These are phyloP conservation scores for Arthrobotrys sphaeroides DNA, from an alignment of 2,329 filamentous ascomycete genomes.

Conservation along the genomic window DNA sequence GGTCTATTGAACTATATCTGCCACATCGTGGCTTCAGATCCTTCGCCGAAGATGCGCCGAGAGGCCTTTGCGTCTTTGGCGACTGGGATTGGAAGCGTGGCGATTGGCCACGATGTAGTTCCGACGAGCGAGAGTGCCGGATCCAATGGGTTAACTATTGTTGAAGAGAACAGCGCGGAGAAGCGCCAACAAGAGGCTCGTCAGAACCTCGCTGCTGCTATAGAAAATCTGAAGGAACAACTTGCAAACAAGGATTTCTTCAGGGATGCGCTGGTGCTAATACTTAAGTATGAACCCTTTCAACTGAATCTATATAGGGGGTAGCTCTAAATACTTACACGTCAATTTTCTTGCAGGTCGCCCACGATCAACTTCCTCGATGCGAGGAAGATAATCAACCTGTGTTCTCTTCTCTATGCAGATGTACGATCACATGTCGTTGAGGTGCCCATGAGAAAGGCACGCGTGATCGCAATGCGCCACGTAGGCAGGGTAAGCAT, in stretches of 20 bases:
- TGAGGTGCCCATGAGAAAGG: constrained; percentile 61
- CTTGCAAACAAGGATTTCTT: constrained; percentile 64
- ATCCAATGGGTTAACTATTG: constrained; percentile 64
- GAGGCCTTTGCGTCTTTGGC: constrained; percentile 70
- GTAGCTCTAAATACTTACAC: background rate
- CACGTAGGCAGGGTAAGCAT: constrained; percentile 60
- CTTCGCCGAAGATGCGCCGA: constrained; percentile 71
- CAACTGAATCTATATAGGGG: background rate
- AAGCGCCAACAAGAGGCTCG: constrained; percentile 65
- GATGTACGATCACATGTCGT: constrained; percentile 64
- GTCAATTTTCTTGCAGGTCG: constrained; percentile 59
- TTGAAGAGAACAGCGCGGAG: constrained; percentile 63
- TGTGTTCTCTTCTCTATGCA: constrained; percentile 66
- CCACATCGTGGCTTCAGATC: constrained; percentile 70
- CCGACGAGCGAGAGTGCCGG: constrained; percentile 55
- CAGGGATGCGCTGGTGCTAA: constrained; percentile 65
- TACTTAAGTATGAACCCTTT: constrained; percentile 60
- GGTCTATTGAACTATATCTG: constrained; percentile 69
- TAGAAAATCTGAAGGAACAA: constrained; percentile 65
- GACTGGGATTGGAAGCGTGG: constrained; percentile 70
- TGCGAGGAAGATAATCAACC: constrained; percentile 66
- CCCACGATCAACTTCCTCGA: constrained; percentile 64
- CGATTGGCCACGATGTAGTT: constrained; percentile 68
- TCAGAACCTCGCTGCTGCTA: constrained; percentile 64
- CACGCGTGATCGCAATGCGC: constrained; percentile 64